Conservation (phyloP, 2,329 filamentous ascomycete species). For the Sordariomycetes sp. region DNA sequence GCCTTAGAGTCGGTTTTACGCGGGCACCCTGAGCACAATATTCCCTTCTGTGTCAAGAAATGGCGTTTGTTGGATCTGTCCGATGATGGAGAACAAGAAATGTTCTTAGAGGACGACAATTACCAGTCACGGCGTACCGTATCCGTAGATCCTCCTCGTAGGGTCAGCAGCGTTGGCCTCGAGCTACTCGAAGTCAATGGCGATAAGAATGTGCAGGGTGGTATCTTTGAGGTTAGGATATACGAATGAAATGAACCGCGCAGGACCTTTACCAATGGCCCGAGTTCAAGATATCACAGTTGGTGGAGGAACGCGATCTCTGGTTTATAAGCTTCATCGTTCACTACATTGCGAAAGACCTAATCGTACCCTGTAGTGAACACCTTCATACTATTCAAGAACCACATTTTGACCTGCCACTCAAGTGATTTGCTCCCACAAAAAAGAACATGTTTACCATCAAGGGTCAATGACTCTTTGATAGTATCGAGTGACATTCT, state of each 20-base stretch:
- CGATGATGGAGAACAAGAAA: constrained; percentile 8
- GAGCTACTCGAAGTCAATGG: constrained; percentile 13
- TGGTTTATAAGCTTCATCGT: too few relatives aligned
- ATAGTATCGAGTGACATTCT: constrained; percentile 7
- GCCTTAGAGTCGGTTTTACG: constrained; percentile 14
- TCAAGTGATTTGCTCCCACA: constrained; percentile 14
- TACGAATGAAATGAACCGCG: too few relatives aligned
- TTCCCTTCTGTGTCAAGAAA: constrained; percentile 13
- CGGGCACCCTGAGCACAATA: constrained; percentile 12
- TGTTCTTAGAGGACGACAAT: constrained; percentile 11
- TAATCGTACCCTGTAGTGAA: neutral
- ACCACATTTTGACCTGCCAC: constrained; percentile 15
- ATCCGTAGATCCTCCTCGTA: constrained; percentile 2
- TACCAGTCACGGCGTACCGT: constrained; percentile 11
- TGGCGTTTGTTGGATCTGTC: constrained; percentile 13
- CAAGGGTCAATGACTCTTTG: neutral
- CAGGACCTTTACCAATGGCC: neutral
- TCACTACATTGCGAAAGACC: too few relatives aligned
- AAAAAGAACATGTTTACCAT: constrained; percentile 5
- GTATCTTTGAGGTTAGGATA: constrained; percentile 13
- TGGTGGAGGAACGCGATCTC: too few relatives aligned
- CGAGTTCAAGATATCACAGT: neutral
- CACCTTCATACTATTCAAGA: constrained; percentile 3
- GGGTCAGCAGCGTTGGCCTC: constrained; percentile 8
- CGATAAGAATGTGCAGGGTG: constrained; percentile 10